phyloP scores from a whole-genome alignment of 768 basidiomycete species.

The Agaricus subrufescens region DNA sequence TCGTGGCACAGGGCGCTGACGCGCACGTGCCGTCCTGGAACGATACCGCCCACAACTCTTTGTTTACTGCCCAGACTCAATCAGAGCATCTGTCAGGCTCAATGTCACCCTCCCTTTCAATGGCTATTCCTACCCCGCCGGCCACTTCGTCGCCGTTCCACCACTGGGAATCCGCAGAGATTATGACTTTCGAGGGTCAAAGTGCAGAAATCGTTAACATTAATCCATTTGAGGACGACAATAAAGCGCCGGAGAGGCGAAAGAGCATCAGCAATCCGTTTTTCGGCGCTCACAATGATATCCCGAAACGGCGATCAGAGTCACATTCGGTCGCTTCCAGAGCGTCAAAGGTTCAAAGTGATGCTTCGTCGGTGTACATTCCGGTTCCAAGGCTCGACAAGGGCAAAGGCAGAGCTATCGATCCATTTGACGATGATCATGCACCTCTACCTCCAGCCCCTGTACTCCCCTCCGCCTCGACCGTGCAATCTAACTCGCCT shows the following conservation, averaged over 20 bases:
- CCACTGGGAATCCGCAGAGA: conserved; percentile 68
- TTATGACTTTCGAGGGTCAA: conserved; percentile 40
- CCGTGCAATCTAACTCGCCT: background rate
- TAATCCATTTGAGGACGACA: conserved; percentile 27
- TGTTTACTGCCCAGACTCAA: conserved; percentile 4
- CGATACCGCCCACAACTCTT: conserved; percentile 2
- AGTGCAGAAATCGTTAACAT: conserved; percentile 21
- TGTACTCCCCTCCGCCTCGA: background rate
- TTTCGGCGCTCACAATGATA: conserved; percentile 28
- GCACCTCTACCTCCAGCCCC: background rate
- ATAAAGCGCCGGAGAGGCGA: conserved; percentile 19
- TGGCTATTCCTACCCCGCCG: conserved; percentile 60
- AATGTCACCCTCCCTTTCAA: conserved; percentile 44
- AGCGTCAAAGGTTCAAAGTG: background rate
- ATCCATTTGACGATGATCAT: conserved; percentile 39
- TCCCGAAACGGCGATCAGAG: conserved; percentile 20
- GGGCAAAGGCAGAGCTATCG: conserved; percentile 16
- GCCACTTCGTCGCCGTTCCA: conserved; percentile 48
- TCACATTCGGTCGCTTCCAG: conserved; percentile 33
- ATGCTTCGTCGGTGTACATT: background rate
- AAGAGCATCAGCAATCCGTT: conserved; percentile 40
- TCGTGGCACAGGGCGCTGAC: background rate
- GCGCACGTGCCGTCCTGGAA: conserved; percentile 3
- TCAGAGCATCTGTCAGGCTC: conserved; percentile 24
- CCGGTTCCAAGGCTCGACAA: conserved; percentile 10